These are phyloP conservation scores for Hanseniaspora singularis DNA, from an alignment of 805 yeast genomes.

Conservation along the genomic window DNA sequence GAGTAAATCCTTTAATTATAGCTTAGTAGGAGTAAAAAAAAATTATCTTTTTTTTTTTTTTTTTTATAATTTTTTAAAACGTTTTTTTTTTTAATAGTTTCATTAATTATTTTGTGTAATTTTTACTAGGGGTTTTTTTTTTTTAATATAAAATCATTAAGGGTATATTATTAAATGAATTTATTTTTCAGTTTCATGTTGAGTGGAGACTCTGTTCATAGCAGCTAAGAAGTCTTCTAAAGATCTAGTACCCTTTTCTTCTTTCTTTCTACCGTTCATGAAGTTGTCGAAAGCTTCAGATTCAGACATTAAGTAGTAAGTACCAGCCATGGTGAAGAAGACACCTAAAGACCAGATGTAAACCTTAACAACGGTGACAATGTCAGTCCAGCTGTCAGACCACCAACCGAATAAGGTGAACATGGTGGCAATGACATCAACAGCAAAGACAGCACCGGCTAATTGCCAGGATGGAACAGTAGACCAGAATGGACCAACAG, in stretches of 20 bases:
- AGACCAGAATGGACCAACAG: conserved; percentile 98
- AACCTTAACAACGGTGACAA: conserved; percentile 85
- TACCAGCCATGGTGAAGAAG: conserved; percentile 93
- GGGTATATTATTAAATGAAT: too few relatives aligned
- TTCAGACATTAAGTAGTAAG: conserved; percentile 83
- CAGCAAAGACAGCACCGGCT: conserved; percentile 82
- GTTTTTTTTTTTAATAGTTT: too few relatives aligned
- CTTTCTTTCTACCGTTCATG: conserved; percentile 72
- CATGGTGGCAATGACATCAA: conserved; percentile 84
- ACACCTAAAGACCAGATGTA: conserved; percentile 95
- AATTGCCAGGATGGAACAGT: conserved; percentile 94
- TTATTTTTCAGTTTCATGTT: conserved; percentile 70
- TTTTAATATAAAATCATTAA: too few relatives aligned
- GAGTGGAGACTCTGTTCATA: conserved; percentile 82
- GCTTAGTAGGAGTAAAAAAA: too few relatives aligned
- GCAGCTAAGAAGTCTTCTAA: conserved; percentile 75
- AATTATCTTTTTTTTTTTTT: too few relatives aligned
- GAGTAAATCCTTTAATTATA: too few relatives aligned
- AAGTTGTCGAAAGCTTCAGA: conserved; percentile 70
- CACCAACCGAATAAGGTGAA: conserved; percentile 94
- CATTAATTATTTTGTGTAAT: too few relatives aligned
- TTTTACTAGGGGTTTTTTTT: too few relatives aligned
- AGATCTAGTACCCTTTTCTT: conserved; percentile 48
- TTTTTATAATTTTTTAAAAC: too few relatives aligned
- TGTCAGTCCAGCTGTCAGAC: conserved; percentile 95